These are phyloP conservation scores for Epichloe sibirici DNA, from an alignment of 2,329 filamentous ascomycete species.

Conservation along the genomic window DNA sequence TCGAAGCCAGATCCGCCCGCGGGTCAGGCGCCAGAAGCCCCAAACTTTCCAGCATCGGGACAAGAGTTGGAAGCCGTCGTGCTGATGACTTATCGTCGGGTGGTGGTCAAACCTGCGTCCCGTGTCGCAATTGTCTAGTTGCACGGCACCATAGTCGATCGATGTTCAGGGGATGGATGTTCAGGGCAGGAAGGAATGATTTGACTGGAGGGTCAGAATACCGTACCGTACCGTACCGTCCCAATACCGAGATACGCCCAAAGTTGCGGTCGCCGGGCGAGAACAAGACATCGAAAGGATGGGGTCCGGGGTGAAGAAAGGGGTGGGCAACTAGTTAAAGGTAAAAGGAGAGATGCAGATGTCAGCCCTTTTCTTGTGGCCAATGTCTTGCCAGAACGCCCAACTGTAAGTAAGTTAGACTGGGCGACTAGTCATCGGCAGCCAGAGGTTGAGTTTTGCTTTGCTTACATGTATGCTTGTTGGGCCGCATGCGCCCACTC, in stretches of 20 bases:
- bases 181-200: no score
- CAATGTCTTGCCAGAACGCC: no score
- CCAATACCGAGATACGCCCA: background rate
- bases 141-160: background rate
- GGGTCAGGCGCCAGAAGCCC: background rate
- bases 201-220: background rate
- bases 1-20: background rate
- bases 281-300: no score
- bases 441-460: no score
- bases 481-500: no score
- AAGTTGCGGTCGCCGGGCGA: no score
- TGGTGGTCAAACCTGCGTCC: background rate
- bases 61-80: background rate
- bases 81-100: background rate
- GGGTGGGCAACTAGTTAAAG: background rate
- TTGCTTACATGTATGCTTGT: no score
- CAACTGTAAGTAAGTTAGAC: no score
- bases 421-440: no score
- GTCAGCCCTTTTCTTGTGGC: background rate
- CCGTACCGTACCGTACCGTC: background rate
- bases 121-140: background rate
- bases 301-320: no score
- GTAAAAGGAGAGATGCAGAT: background rate
- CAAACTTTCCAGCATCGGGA: background rate
- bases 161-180: no score